Conservation (phyloP, 2,329 filamentous ascomycete species). For the Diplodia sapinea region DNA sequence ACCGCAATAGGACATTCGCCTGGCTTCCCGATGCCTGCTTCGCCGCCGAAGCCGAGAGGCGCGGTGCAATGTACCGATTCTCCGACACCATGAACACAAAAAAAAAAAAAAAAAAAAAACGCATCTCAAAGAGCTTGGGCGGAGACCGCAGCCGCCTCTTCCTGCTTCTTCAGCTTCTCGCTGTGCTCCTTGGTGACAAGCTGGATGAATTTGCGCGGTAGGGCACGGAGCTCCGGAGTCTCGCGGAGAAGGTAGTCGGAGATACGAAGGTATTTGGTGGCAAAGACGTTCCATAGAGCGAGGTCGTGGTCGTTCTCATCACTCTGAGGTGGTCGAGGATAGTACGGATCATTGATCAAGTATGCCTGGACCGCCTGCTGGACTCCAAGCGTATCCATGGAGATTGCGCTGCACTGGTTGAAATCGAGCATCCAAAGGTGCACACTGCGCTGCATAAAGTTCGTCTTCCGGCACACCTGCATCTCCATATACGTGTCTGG, state of each 20-base stretch:
- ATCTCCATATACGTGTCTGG: slow-evolving; percentile 8
- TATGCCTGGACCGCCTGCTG: slow-evolving; percentile 53
- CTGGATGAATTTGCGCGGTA: neutral
- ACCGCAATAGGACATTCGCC: too few relatives aligned
- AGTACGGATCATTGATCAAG: slow-evolving; percentile 60
- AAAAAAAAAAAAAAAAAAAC: too few relatives aligned
- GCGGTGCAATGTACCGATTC: too few relatives aligned
- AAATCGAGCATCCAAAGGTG: slow-evolving; percentile 59
- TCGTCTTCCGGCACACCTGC: neutral
- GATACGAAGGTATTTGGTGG: neutral
- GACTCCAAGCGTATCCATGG: slow-evolving; percentile 51
- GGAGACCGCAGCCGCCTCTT: too few relatives aligned
- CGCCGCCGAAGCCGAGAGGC: too few relatives aligned
- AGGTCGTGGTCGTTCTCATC: neutral
- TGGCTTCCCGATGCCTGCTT: too few relatives aligned
- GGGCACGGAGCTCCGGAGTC: neutral
- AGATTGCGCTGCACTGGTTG: slow-evolving; percentile 62
- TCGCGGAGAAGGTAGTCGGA: neutral
- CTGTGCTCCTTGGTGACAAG: neutral
- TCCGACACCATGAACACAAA: too few relatives aligned
- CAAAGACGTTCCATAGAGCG: neutral
- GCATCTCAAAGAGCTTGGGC: too few relatives aligned
- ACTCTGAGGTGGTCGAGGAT: slow-evolving; percentile 48
- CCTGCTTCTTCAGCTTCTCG: too few relatives aligned
- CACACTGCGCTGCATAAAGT: neutral